Base-by-base conservation (phyloP, 192 early-diverging fungal genomes). In the Backusella mclennaniae region DNA sequence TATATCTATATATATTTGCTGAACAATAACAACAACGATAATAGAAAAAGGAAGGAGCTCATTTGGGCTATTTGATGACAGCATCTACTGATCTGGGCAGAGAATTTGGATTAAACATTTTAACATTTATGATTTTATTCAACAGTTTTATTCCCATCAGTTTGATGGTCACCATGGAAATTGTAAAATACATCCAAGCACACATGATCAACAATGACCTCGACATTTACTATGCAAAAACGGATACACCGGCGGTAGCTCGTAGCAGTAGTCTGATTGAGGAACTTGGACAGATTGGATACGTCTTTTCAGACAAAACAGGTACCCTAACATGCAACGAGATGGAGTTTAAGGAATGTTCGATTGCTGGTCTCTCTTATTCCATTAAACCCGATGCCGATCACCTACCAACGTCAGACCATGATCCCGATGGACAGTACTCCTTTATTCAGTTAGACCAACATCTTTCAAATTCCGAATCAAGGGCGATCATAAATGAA, bases 141-240 rank as follows among this genome's bases (percentile, higher is more conserved):
- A 99, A 99, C 89, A 99, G 97, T 87, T 87, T 99, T 85, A 99
- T 99, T 81, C 97, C 97, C n/a, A 94, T 99, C 78, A 93, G 92
- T 88, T 91, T 98, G 81, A 96, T 99, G 78, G 95, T 99, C 21
- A 96, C 95, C 23, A 96, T 99, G 96, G 98, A 99, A 77, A 88
- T 97, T 63, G 96, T 97, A 31, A 99, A 99, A 85, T 97, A 91
- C 80, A 89, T 91, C 82, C 92, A 97, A 80, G 91, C 94, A 12
- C 82, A 89, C 63, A 87, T 97, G 44, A 98, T 99, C 79, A 94
- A 96, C 84, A 86, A 89, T 8, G 96, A 99, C 78, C 80, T 96
- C 81, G 97, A 99, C 81, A 94, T 99, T 88, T 99, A 98, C 83
- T 93, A 97, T 77, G 97, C 96, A 82, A 87, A 90, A 44, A 93